Evolutionary conservation across 208 protist species (phyloP), one percentile per base, ranked within the genome.

Genomic region (Naegleria gruberi): DNA sequence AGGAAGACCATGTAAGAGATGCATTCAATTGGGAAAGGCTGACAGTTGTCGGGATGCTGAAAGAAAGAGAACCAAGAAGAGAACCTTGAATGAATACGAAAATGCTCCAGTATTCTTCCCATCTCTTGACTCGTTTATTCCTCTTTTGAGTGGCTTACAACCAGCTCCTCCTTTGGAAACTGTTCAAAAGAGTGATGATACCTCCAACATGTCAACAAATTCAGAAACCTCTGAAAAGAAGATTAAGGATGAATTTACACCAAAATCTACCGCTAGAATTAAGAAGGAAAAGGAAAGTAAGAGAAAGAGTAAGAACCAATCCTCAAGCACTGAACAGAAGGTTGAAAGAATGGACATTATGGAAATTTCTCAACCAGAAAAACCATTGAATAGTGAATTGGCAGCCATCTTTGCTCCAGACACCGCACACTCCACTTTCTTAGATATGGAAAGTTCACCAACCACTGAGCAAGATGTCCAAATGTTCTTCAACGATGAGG

Each of bases 1-100:
- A 42, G 84, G 84, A 26, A 51, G 84, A 26, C 84, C 84, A 40
- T 88, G 84, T 57, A 88, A 88, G 45, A 43, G 84, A 40, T 88
- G 84, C 26, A 15, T 88, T 40, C 45, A 65, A 65, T n/a, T 88
- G 3, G 84, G 84, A 5, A 65, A 65, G n/a, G 43, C 45, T 42
- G 37, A 65, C 42, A 87, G n/a, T 30, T 88, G 84, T 42, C 46
- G 15, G 2, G 84, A 88, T 88, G 84, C 84, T 51, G 84, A 65
- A 30, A 47, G 84, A 47, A 88, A 88, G 8, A 46, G 83, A 87
- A 42, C 84, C 26, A 88, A 42, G 43, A 88, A 88, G 30, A 88
- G 84, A 65, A 30, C 26, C 23, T 26, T 88, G 0, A 42, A 65
- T 17, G 84, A 88, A 30, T 34, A 12, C 19, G 45, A 88, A 45